Evolutionary conservation across 768 basidiomycete genomes (phyloP).

Genomic region (Neoboletus brunneissimus): DNA sequence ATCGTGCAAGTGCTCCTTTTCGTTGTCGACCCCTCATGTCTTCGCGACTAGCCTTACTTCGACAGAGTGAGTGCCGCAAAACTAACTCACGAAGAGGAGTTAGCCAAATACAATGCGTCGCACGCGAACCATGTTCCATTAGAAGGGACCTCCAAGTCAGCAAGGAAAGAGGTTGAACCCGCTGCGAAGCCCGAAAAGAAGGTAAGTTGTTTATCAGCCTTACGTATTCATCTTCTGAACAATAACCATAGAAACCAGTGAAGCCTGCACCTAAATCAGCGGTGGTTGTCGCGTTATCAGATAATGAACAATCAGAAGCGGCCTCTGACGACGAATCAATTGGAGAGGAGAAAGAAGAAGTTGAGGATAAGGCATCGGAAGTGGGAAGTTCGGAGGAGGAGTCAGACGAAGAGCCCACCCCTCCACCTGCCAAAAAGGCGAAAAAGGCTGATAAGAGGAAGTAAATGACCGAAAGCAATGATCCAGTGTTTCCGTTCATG

Average conservation of each 20-base stretch:
- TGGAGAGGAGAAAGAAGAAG: constrained; percentile 25
- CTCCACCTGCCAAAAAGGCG: constrained; percentile 30
- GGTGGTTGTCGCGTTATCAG: constrained; percentile 25
- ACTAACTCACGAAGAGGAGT: constrained; percentile 58
- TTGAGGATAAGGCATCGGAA: constrained; percentile 22
- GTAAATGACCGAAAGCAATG: constrained; percentile 10
- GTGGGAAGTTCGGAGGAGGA: constrained; percentile 24
- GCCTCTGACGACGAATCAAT: constrained; percentile 23
- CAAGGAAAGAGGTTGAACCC: constrained; percentile 26
- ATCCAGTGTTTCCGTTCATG: constrained; percentile 10
- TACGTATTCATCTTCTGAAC: constrained; percentile 16
- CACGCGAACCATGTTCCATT: constrained; percentile 48
- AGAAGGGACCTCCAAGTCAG: constrained; percentile 39
- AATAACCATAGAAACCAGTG: constrained; percentile 20
- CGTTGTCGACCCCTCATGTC: neutral
- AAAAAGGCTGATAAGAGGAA: constrained; percentile 29
- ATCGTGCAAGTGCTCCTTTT: constrained; percentile 26
- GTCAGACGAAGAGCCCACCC: constrained; percentile 28
- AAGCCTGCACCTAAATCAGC: constrained; percentile 27
- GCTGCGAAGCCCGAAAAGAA: constrained; percentile 30
- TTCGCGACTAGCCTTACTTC: constrained; percentile 28
- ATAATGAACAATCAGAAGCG: constrained; percentile 32
- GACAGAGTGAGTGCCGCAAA: constrained; percentile 55
- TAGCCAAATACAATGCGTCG: constrained; percentile 61
- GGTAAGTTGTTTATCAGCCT: constrained; percentile 14